These are phyloP conservation scores for Beauveria brongniartii DNA, from an alignment of 2,329 filamentous ascomycete species.

Conservation along the genomic window DNA sequence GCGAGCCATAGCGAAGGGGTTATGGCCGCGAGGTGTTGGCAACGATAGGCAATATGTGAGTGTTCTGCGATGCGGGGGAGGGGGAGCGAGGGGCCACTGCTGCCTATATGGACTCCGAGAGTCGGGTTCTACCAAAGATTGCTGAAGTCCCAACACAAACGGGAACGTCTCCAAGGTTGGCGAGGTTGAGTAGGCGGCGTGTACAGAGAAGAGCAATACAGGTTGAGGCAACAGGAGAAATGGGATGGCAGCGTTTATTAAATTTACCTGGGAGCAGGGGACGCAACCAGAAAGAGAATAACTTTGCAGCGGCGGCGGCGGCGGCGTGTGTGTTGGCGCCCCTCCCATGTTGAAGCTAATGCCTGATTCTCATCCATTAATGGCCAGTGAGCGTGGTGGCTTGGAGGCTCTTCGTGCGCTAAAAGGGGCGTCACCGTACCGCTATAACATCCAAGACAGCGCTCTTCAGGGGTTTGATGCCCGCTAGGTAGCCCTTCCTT, in stretches of 20 bases:
- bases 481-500: too few species aligned
- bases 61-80: constrained; percentile 10
- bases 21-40: constrained; percentile 7
- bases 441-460: neutral
- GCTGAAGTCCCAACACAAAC: neutral
- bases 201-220: neutral
- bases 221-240: neutral
- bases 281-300: constrained; percentile 1
- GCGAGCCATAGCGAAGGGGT: constrained; percentile 30
- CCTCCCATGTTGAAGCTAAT: neutral
- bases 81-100: neutral
- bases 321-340: constrained; percentile 6
- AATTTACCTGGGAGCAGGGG: constrained; percentile 9
- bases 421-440: neutral
- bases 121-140: neutral
- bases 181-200: neutral
- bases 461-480: neutral
- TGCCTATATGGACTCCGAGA: neutral
- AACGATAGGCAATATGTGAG: constrained; percentile 8
- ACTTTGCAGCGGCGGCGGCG: neutral
- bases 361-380: neutral
- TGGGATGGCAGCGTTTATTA: neutral
- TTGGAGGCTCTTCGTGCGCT: neutral
- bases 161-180: neutral
- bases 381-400: neutral